These are phyloP conservation scores for Inonotus obliquus DNA, from an alignment of 1,284 basidiomycete species.

Conservation along the genomic window DNA sequence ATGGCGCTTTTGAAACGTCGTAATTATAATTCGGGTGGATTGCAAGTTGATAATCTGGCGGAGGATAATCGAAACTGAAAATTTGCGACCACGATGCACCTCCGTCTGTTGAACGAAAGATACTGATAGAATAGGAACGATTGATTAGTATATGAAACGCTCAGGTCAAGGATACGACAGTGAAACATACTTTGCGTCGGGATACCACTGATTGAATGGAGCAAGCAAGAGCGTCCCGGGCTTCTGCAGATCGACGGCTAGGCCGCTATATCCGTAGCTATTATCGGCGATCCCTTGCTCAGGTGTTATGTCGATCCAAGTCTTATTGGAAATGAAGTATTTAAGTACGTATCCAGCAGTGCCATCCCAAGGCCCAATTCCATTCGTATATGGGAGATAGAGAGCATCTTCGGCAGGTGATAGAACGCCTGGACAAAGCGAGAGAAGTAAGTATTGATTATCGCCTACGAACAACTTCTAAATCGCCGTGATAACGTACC, in stretches of 20 bases:
- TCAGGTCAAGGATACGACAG: neutral
- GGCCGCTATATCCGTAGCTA: constrained; percentile 24
- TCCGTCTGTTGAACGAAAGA: constrained; percentile 23
- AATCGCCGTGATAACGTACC: neutral
- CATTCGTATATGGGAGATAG: constrained; percentile 24
- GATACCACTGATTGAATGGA: constrained; percentile 24
- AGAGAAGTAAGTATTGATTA: neutral
- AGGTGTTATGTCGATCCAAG: constrained; percentile 20
- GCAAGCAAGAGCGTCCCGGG: constrained; percentile 26
- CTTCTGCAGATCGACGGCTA: constrained; percentile 24
- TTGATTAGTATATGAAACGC: neutral
- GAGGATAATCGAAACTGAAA: constrained; percentile 19
- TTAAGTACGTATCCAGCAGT: constrained; percentile 19
- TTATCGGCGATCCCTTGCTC: constrained; percentile 22
- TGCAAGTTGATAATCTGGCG: constrained; percentile 13
- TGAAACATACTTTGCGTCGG: constrained; percentile 14
- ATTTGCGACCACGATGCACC: constrained; percentile 19
- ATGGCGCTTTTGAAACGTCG: constrained; percentile 24
- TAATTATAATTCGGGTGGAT: constrained; percentile 23
- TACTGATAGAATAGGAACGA: neutral
- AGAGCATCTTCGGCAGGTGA: constrained; percentile 21
- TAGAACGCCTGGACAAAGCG: constrained; percentile 8
- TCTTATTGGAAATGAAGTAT: constrained; percentile 17
- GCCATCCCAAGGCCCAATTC: constrained; percentile 21
- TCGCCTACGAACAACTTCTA: neutral